phyloP scores from a whole-genome alignment of 2,329 filamentous ascomycete species.

The Hirsutella minnesotensis region DNA sequence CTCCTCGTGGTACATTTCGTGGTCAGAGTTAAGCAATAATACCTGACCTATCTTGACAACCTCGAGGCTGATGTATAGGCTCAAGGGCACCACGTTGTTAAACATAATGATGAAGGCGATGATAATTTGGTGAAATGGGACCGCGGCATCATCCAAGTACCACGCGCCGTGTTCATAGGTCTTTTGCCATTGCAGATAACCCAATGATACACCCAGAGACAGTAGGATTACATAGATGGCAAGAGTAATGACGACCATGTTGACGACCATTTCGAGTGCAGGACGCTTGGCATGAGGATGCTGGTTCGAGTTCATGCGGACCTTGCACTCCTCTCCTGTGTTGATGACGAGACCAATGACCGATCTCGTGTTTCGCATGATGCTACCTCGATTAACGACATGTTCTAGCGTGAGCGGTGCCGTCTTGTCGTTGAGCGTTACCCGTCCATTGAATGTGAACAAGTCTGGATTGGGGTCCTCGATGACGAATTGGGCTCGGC shows the following conservation, averaged over 20 bases:
- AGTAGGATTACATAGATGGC: slow-evolving; percentile 68
- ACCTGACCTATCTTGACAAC: slow-evolving; percentile 68
- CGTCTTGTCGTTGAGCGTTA: slow-evolving; percentile 44
- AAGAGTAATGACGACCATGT: slow-evolving; percentile 72
- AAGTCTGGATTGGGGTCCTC: slow-evolving; percentile 71
- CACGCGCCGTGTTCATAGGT: slow-evolving; percentile 57
- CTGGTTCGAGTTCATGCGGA: slow-evolving; percentile 85
- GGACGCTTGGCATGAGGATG: slow-evolving; percentile 78
- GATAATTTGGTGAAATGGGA: slow-evolving; percentile 58
- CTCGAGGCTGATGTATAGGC: slow-evolving; percentile 83
- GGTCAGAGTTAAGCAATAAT: slow-evolving; percentile 74
- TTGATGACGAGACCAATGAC: slow-evolving; percentile 75
- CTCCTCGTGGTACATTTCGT: slow-evolving; percentile 82
- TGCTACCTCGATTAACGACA: slow-evolving; percentile 76
- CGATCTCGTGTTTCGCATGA: slow-evolving; percentile 66
- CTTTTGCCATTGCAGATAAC: slow-evolving; percentile 66
- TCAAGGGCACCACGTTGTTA: slow-evolving; percentile 88
- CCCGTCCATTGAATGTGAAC: slow-evolving; percentile 63
- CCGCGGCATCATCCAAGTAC: slow-evolving; percentile 61
- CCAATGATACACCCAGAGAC: slow-evolving; percentile 71
- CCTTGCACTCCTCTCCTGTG: slow-evolving; percentile 82
- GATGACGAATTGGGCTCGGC: slow-evolving; percentile 51
- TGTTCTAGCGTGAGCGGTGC: slow-evolving; percentile 68
- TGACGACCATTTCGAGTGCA: slow-evolving; percentile 62
- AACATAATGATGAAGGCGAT: slow-evolving; percentile 92